Evolutionary conservation across 2,329 filamentous ascomycete species (phyloP).

Genomic region (Penicillium sp.): DNA sequence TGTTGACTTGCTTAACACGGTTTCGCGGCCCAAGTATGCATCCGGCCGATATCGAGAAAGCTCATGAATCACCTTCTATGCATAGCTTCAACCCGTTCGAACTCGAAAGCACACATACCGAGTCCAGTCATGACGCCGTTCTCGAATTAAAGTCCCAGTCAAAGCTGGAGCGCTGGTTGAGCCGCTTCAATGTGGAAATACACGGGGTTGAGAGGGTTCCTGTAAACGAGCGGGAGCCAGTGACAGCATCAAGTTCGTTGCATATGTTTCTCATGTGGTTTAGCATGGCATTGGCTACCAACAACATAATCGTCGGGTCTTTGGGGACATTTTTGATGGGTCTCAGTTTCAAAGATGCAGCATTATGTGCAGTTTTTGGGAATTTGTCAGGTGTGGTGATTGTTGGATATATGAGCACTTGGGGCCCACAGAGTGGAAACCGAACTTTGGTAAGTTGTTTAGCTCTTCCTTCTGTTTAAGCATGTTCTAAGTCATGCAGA

Average conservation of each 20-base stretch:
- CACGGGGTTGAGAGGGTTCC: slow-evolving; percentile 30
- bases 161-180: slow-evolving; percentile 24
- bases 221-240: slow-evolving; percentile 27
- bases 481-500: slow-evolving; percentile 26
- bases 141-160: slow-evolving; percentile 7
- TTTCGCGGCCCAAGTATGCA: slow-evolving; percentile 14
- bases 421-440: slow-evolving; percentile 43
- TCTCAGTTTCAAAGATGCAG: slow-evolving; percentile 43
- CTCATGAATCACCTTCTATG: slow-evolving; percentile 22
- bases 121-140: slow-evolving; percentile 10
- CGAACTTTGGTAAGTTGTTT: slow-evolving; percentile 39
- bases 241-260: slow-evolving; percentile 26
- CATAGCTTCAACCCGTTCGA: slow-evolving; percentile 25
- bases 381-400: slow-evolving; percentile 34
- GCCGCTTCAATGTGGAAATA: slow-evolving; percentile 27
- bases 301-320: slow-evolving; percentile 45
- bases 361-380: slow-evolving; percentile 40
- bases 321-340: slow-evolving; percentile 42
- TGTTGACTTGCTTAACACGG: background rate
- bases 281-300: slow-evolving; percentile 41
- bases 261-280: slow-evolving; percentile 41
- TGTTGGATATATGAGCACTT: slow-evolving; percentile 45
- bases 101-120: slow-evolving; percentile 16
- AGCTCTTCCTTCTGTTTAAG: background rate
- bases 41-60: slow-evolving; percentile 29